Evolutionary conservation across 306 rosid species (phyloP).

Genomic region (Cucumis melo): DNA sequence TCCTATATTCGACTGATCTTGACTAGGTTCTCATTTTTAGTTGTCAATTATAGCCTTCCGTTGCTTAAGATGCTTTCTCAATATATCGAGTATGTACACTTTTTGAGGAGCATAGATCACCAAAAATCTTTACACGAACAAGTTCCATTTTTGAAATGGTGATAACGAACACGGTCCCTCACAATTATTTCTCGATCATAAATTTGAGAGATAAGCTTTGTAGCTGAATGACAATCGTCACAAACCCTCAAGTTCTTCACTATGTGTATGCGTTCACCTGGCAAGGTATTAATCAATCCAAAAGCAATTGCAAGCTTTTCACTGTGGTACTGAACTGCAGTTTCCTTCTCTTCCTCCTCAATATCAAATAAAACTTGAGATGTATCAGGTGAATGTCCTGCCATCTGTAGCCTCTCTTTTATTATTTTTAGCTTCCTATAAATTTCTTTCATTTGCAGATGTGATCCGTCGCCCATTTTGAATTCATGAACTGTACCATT

Average conservation of each 20-base stretch:
- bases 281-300: conserved; percentile 30
- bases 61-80: neutral
- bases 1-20: neutral
- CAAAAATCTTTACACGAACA: conserved; percentile 52
- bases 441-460: conserved; percentile 32
- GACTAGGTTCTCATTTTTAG: neutral
- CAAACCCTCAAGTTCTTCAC: conserved; percentile 52
- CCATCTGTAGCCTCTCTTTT: conserved; percentile 29
- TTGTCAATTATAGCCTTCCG: neutral
- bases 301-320: conserved; percentile 59
- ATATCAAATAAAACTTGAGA: conserved; percentile 32
- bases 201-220: conserved; percentile 36
- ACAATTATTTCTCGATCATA: conserved; percentile 28
- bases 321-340: conserved; percentile 28
- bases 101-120: conserved; percentile 20
- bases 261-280: conserved; percentile 36
- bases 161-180: conserved; percentile 51
- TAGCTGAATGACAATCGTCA: conserved; percentile 45
- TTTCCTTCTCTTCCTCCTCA: conserved; percentile 57
- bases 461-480: conserved; percentile 43
- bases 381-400: conserved; percentile 39
- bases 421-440: conserved; percentile 21
- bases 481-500: conserved; percentile 38
- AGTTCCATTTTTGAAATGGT: conserved; percentile 35
- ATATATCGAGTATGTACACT: neutral